Conservation (phyloP, 164 flowering plant species). For the Euptelea pleiosperma region DNA sequence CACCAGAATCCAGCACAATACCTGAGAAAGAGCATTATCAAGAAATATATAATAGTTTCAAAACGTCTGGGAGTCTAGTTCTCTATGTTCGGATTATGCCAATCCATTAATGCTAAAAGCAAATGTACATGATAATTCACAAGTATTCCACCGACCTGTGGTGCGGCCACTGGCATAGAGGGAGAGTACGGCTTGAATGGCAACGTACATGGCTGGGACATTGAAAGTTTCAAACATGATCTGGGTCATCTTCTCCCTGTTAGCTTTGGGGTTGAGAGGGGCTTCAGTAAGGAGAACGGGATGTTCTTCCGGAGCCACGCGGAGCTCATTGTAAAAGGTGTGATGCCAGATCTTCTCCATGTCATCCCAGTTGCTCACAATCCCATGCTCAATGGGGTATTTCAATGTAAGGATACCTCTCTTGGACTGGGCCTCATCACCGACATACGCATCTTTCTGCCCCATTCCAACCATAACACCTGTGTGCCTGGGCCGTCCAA, state of each 20-base stretch:
- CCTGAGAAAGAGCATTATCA: slow-evolving; percentile 28
- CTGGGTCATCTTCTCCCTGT: slow-evolving; percentile 79
- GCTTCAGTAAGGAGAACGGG: slow-evolving; percentile 78
- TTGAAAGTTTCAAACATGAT: slow-evolving; percentile 79
- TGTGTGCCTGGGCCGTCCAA: slow-evolving; percentile 71
- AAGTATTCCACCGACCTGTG: slow-evolving; percentile 41
- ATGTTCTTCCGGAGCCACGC: slow-evolving; percentile 84
- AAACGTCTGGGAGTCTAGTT: too few species aligned
- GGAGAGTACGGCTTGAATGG: slow-evolving; percentile 72
- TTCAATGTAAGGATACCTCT: slow-evolving; percentile 70
- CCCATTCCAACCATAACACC: slow-evolving; percentile 91
- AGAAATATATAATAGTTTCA: too few species aligned
- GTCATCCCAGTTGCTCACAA: slow-evolving; percentile 83
- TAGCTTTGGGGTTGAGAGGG: slow-evolving; percentile 78
- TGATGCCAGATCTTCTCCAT: slow-evolving; percentile 90
- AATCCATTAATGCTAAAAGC: too few species aligned
- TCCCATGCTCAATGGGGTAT: slow-evolving; percentile 78
- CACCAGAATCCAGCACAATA: slow-evolving; percentile 74
- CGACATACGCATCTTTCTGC: slow-evolving; percentile 73
- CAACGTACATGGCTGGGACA: slow-evolving; percentile 74
- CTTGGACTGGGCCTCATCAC: slow-evolving; percentile 78
- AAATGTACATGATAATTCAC: background rate
- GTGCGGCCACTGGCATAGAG: slow-evolving; percentile 80
- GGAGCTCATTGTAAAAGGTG: slow-evolving; percentile 72
- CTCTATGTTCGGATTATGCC: too few species aligned